A percentile compares a stretch with the other conserved stretches of the same genome.
Conservation (phyloP, 2,329 filamentous ascomycete species). For the Elsinoe batatas region DNA sequence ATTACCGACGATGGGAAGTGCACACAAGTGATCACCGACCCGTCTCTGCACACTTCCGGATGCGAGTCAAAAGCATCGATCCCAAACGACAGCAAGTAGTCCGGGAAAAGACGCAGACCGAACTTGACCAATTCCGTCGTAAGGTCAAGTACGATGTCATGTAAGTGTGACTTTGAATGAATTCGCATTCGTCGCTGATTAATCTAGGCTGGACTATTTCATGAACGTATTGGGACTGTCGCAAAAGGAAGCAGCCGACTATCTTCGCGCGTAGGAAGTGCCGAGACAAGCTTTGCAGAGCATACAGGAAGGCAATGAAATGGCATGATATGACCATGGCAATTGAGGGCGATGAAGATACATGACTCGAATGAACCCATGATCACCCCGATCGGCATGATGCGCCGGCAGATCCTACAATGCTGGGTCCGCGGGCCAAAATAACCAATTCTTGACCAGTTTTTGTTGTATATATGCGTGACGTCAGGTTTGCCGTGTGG, state of each 20-base stretch:
- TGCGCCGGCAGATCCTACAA: background rate
- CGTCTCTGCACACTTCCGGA: slow-evolving; percentile 73
- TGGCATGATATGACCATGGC: background rate
- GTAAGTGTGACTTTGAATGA: slow-evolving; percentile 45
- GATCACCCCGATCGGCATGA: background rate
- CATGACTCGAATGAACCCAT: background rate
- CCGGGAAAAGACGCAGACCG: slow-evolving; percentile 64
- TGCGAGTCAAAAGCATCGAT: slow-evolving; percentile 75
- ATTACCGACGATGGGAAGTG: slow-evolving; percentile 84
- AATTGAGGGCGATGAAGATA: background rate
- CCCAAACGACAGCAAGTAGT: slow-evolving; percentile 53
- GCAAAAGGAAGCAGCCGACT: slow-evolving; percentile 40
- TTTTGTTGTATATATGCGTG: background rate
- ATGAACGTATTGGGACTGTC: slow-evolving; percentile 51
- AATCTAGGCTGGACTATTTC: slow-evolving; percentile 51
- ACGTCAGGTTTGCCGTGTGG: background rate
- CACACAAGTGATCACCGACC: slow-evolving; percentile 86
- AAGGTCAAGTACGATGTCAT: slow-evolving; percentile 62
- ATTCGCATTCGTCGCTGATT: background rate
- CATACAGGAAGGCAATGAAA: background rate
- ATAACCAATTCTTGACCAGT: background rate
- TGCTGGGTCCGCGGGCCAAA: background rate
- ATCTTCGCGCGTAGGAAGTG: slow-evolving; percentile 13
- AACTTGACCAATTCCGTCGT: slow-evolving; percentile 63
- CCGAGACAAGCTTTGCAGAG: background rate